Evolutionary conservation across 257 asterid species (phyloP).

Genomic region (Solanum pennellii): DNA sequence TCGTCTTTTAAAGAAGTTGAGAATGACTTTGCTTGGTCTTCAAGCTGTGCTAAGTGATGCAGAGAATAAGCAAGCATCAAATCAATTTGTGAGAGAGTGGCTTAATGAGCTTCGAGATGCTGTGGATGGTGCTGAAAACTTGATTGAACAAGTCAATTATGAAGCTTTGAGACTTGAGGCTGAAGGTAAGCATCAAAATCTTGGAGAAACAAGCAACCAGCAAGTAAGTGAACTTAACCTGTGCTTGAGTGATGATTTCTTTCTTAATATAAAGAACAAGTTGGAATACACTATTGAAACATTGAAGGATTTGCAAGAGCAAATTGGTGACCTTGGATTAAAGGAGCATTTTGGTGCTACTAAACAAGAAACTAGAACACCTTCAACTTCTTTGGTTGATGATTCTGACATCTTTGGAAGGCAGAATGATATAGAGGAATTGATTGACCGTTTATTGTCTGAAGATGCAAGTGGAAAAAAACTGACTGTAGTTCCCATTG

Average conservation of each 20-base stretch:
- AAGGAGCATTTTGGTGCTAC: background rate
- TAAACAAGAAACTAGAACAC: background rate
- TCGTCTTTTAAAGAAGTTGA: background rate
- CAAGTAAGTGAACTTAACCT: background rate
- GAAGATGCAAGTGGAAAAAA: background rate
- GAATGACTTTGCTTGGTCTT: background rate
- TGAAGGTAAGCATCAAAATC: background rate
- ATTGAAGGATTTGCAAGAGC: background rate
- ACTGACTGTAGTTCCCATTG: background rate
- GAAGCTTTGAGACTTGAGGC: background rate
- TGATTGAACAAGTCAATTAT: background rate
- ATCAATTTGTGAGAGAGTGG: background rate
- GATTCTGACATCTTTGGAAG: background rate
- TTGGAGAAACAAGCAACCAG: background rate
- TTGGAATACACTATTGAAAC: background rate
- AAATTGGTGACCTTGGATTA: background rate
- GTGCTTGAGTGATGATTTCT: background rate
- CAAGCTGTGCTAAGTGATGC: slow-evolving; percentile 9
- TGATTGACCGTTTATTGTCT: background rate
- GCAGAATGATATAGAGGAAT: background rate
- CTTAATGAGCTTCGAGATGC: background rate
- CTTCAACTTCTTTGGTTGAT: slow-evolving; percentile 7
- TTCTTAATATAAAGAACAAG: background rate
- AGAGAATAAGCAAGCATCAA: background rate
- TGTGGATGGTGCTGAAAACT: background rate